These are phyloP conservation scores for Zanthoxylum bungeanum DNA, from an alignment of 345 rosid species.

Conservation along the genomic window DNA sequence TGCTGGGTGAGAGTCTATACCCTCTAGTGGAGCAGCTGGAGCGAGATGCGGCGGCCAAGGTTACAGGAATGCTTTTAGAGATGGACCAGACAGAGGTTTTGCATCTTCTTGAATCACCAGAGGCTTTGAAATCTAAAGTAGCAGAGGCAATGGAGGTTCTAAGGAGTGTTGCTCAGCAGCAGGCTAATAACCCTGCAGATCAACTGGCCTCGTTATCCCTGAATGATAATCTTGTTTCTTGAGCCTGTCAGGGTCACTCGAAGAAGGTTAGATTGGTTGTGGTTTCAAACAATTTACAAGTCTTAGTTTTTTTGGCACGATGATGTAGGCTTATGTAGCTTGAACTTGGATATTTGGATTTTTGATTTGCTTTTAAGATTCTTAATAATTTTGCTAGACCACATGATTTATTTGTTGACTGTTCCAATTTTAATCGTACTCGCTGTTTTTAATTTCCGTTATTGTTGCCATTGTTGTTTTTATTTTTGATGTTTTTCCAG, in stretches of 20 bases:
- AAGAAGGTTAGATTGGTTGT: neutral
- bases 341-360: neutral
- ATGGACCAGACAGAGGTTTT: slow-evolving; percentile 85
- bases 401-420: too few species aligned
- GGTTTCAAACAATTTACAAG: neutral
- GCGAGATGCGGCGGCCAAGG: slow-evolving; percentile 63
- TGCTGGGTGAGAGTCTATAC: slow-evolving; percentile 76
- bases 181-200: slow-evolving; percentile 39
- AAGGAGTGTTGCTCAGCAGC: slow-evolving; percentile 53
- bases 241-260: slow-evolving; percentile 3
- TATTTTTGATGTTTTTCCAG: too few species aligned
- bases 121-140: slow-evolving; percentile 64
- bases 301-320: neutral
- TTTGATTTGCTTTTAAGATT: too few species aligned
- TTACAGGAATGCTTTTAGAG: slow-evolving; percentile 84
- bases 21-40: slow-evolving; percentile 74
- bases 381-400: too few species aligned
- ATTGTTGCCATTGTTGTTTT: too few species aligned
- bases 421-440: too few species aligned
- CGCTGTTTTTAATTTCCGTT: too few species aligned
- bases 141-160: slow-evolving; percentile 74
- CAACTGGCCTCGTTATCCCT: slow-evolving; percentile 63
- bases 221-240: slow-evolving; percentile 49
- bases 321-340: slow-evolving; percentile 4
- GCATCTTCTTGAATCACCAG: slow-evolving; percentile 71